A percentile compares a stretch with the other conserved stretches of the same genome.
These are phyloP conservation scores for Aphanomyces cochlioides DNA, from an alignment of 352 stramenopile species.

Conservation along the genomic window DNA sequence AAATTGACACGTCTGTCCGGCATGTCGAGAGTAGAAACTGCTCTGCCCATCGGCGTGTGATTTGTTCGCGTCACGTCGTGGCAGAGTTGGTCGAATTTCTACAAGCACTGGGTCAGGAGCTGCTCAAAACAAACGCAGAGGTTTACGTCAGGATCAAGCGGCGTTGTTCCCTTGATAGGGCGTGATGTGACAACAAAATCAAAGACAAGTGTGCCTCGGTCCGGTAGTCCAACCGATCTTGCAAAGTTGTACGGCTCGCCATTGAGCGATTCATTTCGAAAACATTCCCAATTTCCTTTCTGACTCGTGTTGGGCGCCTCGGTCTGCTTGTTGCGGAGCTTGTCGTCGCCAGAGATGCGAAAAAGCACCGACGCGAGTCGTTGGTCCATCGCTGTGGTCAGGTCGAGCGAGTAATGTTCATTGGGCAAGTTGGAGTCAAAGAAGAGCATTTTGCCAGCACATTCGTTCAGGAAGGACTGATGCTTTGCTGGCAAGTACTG, in stretches of 20 bases:
- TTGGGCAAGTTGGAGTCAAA: constrained; percentile 24
- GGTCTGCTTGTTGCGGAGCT: constrained; percentile 27
- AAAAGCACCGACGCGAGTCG: constrained; percentile 17
- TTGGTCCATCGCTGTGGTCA: constrained; percentile 4
- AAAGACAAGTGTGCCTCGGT: constrained; percentile 32
- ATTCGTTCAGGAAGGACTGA: constrained; percentile 23
- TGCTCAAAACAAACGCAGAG: background rate
- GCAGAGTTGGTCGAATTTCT: background rate
- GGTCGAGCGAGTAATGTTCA: constrained; percentile 14
- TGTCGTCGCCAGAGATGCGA: constrained; percentile 24
- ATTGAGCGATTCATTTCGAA: constrained; percentile 46
- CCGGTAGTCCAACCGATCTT: constrained; percentile 24
- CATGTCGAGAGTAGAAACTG: background rate
- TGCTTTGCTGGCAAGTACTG: background rate
- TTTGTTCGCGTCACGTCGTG: background rate
- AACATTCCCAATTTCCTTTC: constrained; percentile 45
- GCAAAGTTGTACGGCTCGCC: constrained; percentile 31
- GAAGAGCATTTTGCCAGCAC: constrained; percentile 24
- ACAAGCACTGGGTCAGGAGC: background rate
- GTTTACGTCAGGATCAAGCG: background rate
- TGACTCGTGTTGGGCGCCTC: constrained; percentile 23
- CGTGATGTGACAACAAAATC: constrained; percentile 41
- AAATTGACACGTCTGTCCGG: too few species aligned
- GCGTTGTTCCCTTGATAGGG: background rate
- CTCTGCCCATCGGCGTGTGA: background rate